Conservation (phyloP, 495 filamentous ascomycete species). For the Cudoniella acicularis region DNA sequence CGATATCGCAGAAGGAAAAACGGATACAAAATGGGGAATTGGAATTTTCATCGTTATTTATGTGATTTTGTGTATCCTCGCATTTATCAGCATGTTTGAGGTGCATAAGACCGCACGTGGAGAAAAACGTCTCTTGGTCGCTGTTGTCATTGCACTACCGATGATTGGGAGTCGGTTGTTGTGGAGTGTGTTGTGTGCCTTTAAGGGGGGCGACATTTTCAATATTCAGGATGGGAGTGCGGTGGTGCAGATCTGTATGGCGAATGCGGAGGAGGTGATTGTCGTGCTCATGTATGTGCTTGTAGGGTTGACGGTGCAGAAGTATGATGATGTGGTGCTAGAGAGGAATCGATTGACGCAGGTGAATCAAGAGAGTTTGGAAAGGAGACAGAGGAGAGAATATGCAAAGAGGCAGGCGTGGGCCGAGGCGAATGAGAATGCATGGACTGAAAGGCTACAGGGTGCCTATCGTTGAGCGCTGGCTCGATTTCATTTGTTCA, state of each 20-base stretch:
- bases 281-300: constrained; percentile 27
- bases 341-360: too few relatives aligned
- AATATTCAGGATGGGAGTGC: constrained; percentile 26
- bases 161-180: neutral
- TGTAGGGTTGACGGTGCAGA: neutral
- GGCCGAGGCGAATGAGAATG: too few relatives aligned
- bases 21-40: constrained; percentile 9
- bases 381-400: too few relatives aligned
- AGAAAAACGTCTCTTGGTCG: neutral
- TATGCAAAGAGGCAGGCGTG: too few relatives aligned
- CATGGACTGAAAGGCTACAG: too few relatives aligned
- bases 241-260: constrained; percentile 33
- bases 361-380: too few relatives aligned
- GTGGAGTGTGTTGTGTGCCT: neutral
- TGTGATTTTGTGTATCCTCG: neutral
- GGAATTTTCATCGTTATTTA: constrained; percentile 13
- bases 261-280: constrained; percentile 33
- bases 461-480: too few relatives aligned
- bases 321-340: neutral
- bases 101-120: neutral
- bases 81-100: neutral
- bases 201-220: constrained; percentile 28
- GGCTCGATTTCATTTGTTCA: too few relatives aligned
- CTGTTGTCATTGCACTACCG: neutral
- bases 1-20: constrained; percentile 1